These are phyloP conservation scores for Leptodermis oblonga DNA, from an alignment of 257 asterid species.

Conservation along the genomic window DNA sequence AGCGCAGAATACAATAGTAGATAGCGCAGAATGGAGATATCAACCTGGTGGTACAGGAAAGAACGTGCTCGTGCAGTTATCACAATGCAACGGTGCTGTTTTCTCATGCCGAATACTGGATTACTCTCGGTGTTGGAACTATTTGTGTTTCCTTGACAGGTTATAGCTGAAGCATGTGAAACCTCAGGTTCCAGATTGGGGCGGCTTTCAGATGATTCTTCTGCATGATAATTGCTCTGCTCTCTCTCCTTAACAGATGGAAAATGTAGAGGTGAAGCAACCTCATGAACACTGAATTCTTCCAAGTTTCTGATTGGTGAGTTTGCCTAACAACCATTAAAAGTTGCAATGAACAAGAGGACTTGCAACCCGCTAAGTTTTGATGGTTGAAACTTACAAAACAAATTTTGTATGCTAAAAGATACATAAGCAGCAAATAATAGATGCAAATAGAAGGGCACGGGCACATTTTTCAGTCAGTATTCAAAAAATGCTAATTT, in stretches of 20 bases:
- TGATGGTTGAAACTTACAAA: not conserved
- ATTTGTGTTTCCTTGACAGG: constrained; percentile 29
- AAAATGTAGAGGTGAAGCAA: constrained; percentile 58
- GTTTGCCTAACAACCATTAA: constrained; percentile 63
- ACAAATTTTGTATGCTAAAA: not conserved
- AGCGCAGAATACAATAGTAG: not conserved
- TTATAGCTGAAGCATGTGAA: constrained; percentile 20
- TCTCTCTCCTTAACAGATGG: constrained; percentile 56
- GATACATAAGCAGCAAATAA: not conserved
- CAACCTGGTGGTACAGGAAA: constrained; percentile 93
- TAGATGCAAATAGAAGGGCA: not conserved
- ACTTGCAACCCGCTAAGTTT: too few relatives aligned
- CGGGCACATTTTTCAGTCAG: not conserved
- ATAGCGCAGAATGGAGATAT: constrained; percentile 16
- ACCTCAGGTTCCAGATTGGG: constrained; percentile 32
- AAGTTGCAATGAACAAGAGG: not conserved
- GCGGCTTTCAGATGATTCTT: constrained; percentile 27
- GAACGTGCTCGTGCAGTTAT: constrained; percentile 88
- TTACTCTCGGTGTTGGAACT: constrained; percentile 28
- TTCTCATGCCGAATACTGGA: constrained; percentile 63
- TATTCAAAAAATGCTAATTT: not conserved
- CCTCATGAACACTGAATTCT: constrained; percentile 69
- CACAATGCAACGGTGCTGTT: constrained; percentile 68
- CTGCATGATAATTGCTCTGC: constrained; percentile 29
- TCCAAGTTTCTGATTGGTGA: constrained; percentile 82